phyloP scores from a whole-genome alignment of 768 basidiomycete species.

The Rhizopogon salebrosus region DNA sequence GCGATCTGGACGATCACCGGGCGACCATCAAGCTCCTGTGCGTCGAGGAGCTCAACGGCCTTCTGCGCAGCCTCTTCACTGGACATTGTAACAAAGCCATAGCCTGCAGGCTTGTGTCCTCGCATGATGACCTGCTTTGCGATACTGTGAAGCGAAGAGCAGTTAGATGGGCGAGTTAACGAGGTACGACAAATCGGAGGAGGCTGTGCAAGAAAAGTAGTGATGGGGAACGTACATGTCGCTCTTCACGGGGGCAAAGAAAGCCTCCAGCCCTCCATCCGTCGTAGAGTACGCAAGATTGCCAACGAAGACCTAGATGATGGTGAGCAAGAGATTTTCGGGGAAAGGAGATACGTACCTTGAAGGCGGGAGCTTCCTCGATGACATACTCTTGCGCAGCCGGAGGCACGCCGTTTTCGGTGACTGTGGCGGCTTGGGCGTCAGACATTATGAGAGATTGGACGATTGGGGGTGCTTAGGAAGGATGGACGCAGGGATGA shows the following conservation, averaged over 20 bases:
- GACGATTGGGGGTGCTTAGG: constrained; percentile 48
- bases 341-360: constrained; percentile 39
- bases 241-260: constrained; percentile 83
- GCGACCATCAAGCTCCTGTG: constrained; percentile 86
- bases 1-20: constrained; percentile 88
- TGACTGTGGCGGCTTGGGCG: constrained; percentile 81
- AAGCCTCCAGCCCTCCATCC: constrained; percentile 91
- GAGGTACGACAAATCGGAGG: too few species aligned
- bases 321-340: constrained; percentile 8
- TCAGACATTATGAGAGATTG: constrained; percentile 76
- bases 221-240: constrained; percentile 69
- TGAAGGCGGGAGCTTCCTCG: constrained; percentile 77
- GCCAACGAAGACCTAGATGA: constrained; percentile 75
- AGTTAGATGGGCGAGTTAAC: constrained; percentile 6
- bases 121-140: constrained; percentile 85
- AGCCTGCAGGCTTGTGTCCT: constrained; percentile 81
- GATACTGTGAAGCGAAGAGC: constrained; percentile 41
- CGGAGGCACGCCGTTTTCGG: constrained; percentile 81
- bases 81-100: constrained; percentile 86
- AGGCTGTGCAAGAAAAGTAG: background rate
- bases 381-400: constrained; percentile 59
- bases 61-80: constrained; percentile 79
- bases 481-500: constrained; percentile 49
- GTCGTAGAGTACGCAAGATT: constrained; percentile 93
- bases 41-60: constrained; percentile 82